Base-by-base conservation (phyloP, 1,139 yeast species). In the Hansenula sp. region DNA sequence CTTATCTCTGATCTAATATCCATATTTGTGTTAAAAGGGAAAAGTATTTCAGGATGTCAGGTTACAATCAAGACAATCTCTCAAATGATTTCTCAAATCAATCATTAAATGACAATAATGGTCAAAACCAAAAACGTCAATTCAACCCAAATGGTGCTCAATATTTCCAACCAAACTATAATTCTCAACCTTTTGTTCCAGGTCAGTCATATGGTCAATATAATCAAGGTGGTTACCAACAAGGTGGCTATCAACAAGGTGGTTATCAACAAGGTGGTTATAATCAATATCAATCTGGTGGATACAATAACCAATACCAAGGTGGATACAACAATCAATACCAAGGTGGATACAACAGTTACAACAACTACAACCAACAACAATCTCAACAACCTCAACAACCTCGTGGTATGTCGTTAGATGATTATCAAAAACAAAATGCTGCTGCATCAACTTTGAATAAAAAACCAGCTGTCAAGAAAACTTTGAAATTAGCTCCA, bases 351-450 rank as follows among this genome's bases (percentile, higher is more conserved):
- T 51, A 52, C 53, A 47, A 51, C 45, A 44, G 41, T 17, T 44
- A 43, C 44, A 49, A 47, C 44, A 44, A 50, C 36, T 51, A 47
- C 43, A 52, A 46, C 47, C 17, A 46, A 44, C 39, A 40, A 38
- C 36, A 43, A 37, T 43, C 44, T 25, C 44, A 49, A 43, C 54
- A 54, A 35, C 46, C 46, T 25, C 61, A 51, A 46, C 60, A 50
- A 46, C 56, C 53, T 26, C 56, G 68, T 44, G 94, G 92, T 39
- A 81, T 87, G 89, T 79, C 95, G 30, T 73, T 89, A 55, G 95
- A 89, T 43, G 96, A 89, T 58, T 88, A 81, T 67, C 86, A 87
- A 64, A 83, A 59, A 43, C 58, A 62, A 65, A 44, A 66, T 54
- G 53, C 62, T 34, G 16, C 32, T 13, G 31, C 14, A 29, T 51